Evolutionary conservation across 257 asterid genomes (phyloP).

Genomic region (Solanum megistacrolobum): DNA sequence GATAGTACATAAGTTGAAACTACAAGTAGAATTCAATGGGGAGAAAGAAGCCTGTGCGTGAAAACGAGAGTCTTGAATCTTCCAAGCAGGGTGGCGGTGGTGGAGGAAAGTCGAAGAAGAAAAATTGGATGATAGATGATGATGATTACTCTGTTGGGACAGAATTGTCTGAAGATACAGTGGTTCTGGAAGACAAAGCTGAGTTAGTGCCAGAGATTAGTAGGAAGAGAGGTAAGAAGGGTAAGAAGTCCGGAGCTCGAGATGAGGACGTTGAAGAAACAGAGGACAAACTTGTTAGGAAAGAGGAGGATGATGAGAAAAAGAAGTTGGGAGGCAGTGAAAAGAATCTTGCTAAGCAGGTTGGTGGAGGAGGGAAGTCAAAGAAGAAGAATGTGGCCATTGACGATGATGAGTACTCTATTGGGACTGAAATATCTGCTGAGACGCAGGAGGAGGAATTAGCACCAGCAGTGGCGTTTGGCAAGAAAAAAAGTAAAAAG

Average conservation of each 20-base stretch:
- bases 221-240: slow-evolving; percentile 50
- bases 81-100: slow-evolving; percentile 17
- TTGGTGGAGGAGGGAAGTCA: slow-evolving; percentile 49
- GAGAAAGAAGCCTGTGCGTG: slow-evolving; percentile 57
- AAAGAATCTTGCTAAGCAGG: not conserved
- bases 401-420: slow-evolving; percentile 55
- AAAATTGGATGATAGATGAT: slow-evolving; percentile 46
- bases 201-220: slow-evolving; percentile 20
- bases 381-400: slow-evolving; percentile 40
- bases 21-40: slow-evolving; percentile 40
- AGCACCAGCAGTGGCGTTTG: slow-evolving; percentile 24
- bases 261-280: slow-evolving; percentile 28
- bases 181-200: slow-evolving; percentile 41
- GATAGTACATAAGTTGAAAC: slow-evolving; percentile 5
- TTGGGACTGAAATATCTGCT: slow-evolving; percentile 50
- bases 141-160: slow-evolving; percentile 65
- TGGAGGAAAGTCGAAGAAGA: slow-evolving; percentile 70
- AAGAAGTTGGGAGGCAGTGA: slow-evolving; percentile 9
- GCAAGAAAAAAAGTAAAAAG: slow-evolving; percentile 58
- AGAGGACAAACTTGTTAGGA: not conserved
- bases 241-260: slow-evolving; percentile 24
- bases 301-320: slow-evolving; percentile 16
- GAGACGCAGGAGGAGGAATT: slow-evolving; percentile 41
- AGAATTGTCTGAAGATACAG: slow-evolving; percentile 53
- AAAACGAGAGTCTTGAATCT: slow-evolving; percentile 34